Percentiles rank a stretch among this genome's conserved stretches.
phyloP scores from a whole-genome alignment of 2,329 filamentous ascomycete genomes.

The Aspergillus pseudoviridinutans region DNA sequence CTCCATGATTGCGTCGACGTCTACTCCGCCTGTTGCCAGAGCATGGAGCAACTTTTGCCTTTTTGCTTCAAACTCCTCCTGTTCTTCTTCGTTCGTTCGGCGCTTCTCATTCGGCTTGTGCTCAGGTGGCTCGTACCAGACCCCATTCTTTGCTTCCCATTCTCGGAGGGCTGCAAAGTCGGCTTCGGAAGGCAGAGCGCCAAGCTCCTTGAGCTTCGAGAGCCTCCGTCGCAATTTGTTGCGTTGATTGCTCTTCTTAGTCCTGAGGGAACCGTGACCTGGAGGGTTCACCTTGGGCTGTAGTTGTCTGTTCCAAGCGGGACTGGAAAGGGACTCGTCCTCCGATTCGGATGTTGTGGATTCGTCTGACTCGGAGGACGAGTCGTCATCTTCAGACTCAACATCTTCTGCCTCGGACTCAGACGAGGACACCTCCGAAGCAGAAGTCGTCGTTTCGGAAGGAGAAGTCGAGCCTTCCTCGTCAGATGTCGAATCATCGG shows the following conservation, averaged over 20 bases:
- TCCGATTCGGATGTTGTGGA: conserved; percentile 36
- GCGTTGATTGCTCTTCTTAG: conserved; percentile 54
- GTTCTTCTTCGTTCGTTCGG: conserved; percentile 23
- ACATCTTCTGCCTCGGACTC: conserved; percentile 25
- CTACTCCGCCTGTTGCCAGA: conserved; percentile 51
- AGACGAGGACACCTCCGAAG: conserved; percentile 35
- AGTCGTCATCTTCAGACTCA: conserved; percentile 22
- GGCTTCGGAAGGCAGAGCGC: conserved; percentile 49
- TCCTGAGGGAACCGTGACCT: conserved; percentile 48
- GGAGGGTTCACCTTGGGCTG: conserved; percentile 35
- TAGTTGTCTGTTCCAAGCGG: conserved; percentile 3
- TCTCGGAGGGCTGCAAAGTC: conserved; percentile 47
- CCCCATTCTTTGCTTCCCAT: conserved; percentile 29
- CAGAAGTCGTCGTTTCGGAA: conserved; percentile 29
- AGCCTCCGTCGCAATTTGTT: conserved; percentile 49
- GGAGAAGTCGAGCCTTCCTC: conserved; percentile 22
- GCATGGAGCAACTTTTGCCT: conserved; percentile 50
- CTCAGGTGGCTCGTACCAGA: conserved; percentile 20
- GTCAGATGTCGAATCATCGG: conserved; percentile 8
- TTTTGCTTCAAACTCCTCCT: conserved; percentile 48
- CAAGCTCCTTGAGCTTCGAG: conserved; percentile 50
- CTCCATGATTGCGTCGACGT: conserved; percentile 35
- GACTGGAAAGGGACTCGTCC: conserved; percentile 18
- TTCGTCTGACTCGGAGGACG: conserved; percentile 19
- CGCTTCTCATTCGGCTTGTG: conserved; percentile 6